Conservation (phyloP, 805 yeast genomes). For the Saccharomycopsis sp. region DNA sequence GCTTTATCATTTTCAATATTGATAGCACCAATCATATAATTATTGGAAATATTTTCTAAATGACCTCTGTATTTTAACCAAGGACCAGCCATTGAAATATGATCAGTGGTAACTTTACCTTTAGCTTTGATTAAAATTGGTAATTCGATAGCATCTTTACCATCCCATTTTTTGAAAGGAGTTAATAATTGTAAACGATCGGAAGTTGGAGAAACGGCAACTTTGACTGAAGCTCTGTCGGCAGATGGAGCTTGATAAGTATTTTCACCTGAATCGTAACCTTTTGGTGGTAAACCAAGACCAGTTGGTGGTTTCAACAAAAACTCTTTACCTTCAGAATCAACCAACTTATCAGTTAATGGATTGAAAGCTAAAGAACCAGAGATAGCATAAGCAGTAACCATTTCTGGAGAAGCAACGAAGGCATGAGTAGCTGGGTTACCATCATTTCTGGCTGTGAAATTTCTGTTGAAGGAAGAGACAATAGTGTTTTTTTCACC, state of each 20-base stretch:
- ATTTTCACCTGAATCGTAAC: conserved; percentile 89
- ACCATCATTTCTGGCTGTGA: conserved; percentile 96
- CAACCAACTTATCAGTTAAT: conserved; percentile 78
- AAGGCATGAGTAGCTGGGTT: conserved; percentile 96
- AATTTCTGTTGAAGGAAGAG: conserved; percentile 96
- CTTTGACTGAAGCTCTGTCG: conserved; percentile 67
- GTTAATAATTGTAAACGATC: conserved; percentile 93
- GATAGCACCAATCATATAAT: conserved; percentile 99
- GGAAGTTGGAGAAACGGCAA: conserved; percentile 75
- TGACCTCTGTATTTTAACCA: conserved; percentile 99
- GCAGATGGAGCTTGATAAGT: conserved; percentile 96
- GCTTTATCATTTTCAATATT: conserved; percentile 95
- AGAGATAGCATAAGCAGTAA: conserved; percentile 89
- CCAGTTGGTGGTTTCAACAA: conserved; percentile 81
- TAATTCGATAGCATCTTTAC: conserved; percentile 79
- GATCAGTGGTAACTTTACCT: conserved; percentile 98
- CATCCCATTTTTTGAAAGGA: conserved; percentile 95
- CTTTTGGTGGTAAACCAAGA: conserved; percentile 79
- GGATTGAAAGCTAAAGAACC: conserved; percentile 98
- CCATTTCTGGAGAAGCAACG: conserved; percentile 94
- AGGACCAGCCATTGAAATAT: conserved; percentile 96
- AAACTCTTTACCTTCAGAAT: conserved; percentile 84
- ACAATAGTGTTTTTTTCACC: conserved; percentile 82
- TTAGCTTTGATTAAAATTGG: conserved; percentile 93
- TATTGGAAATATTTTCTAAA: conserved; percentile 93